Conservation (phyloP, 2,329 filamentous ascomycete genomes). For the Scedosporium minutisporum region DNA sequence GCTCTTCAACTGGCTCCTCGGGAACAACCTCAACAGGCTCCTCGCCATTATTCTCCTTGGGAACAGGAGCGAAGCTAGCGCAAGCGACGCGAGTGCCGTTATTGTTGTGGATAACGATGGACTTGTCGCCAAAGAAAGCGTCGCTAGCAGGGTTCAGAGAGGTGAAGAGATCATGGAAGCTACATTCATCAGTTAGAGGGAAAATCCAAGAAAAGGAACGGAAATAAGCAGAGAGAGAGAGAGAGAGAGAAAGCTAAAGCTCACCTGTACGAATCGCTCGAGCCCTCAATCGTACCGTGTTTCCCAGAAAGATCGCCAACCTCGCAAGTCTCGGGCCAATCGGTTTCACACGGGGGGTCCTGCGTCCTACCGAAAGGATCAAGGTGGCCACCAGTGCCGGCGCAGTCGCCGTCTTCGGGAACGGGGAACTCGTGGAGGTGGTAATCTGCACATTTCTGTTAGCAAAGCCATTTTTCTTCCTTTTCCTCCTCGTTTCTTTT, state of each 20-base stretch:
- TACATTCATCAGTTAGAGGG: slow-evolving; percentile 6
- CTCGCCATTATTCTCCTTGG: neutral
- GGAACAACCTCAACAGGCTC: neutral
- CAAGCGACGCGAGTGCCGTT: slow-evolving; percentile 31
- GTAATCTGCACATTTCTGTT: slow-evolving; percentile 29
- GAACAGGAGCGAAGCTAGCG: slow-evolving; percentile 24
- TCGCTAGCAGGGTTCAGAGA: slow-evolving; percentile 26
- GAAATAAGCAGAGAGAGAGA: neutral
- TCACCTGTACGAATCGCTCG: slow-evolving; percentile 17
- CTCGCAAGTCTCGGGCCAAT: slow-evolving; percentile 43
- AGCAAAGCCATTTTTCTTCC: too few relatives aligned
- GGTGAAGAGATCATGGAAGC: slow-evolving; percentile 32
- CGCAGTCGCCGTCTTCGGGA: slow-evolving; percentile 44
- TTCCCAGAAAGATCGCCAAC: slow-evolving; percentile 53
- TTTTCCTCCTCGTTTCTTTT: too few relatives aligned
- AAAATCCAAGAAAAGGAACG: neutral
- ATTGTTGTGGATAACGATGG: slow-evolving; percentile 32
- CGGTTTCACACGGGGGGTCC: slow-evolving; percentile 34
- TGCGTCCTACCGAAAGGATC: slow-evolving; percentile 46
- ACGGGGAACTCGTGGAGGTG: slow-evolving; percentile 48
- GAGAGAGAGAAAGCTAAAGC: neutral
- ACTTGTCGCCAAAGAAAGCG: slow-evolving; percentile 36
- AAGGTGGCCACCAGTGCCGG: slow-evolving; percentile 41
- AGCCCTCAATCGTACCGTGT: slow-evolving; percentile 34
- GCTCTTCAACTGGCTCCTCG: neutral